Base-by-base conservation (phyloP, 768 basidiomycete species). In the Leccinum obscurum region DNA sequence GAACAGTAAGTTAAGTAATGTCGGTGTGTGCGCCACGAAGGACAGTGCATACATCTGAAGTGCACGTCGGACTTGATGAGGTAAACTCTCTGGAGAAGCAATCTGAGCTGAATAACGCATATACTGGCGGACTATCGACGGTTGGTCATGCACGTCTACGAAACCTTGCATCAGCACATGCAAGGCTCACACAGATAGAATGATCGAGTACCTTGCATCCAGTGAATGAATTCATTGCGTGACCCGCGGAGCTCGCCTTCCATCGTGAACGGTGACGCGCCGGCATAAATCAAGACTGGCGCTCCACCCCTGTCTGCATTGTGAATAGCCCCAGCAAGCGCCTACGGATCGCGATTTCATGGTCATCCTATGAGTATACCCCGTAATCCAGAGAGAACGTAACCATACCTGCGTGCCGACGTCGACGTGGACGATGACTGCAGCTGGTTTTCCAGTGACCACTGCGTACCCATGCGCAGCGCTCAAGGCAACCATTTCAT, bases 211-310 rank as follows among this genome's bases (percentile, higher is more conserved):
- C 87, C 88, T 77, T 90, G 87, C 3, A 85, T 60, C 83, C 87
- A 88, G 79, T 88, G 85, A 41, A 88, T 87, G 80, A 84, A 90
- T 65, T 90, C 89, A 62, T 90, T 90, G 64, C 87, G 78, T 0
- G 79, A 79, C 0, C 88, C 89, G 50, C 77, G 82, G 50, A 84
- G 76, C 64, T 89, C 87, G 1, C 81, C 81, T 41, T 83, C 70
- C 6, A 71, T 72, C 35, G 83, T 83, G 66, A 84, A 85, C 0
- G 89, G 85, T 0, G 87, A 82, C 0, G 88, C 83, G 0, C 89
- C 89, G 5, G 89, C 86, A 62, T 89, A 90, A 35, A 91, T 88
- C 59, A 90, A 69, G 17, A 89, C 79, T 3, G 89, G 89, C 0
- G 77, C 79, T 26, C 83, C 78, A 26, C 81, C 81, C 53, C 82